Evolutionary conservation across 129 eudicot genomes (phyloP), one percentile per base, ranked within the genome.

Genomic region (Tagetes erecta): DNA sequence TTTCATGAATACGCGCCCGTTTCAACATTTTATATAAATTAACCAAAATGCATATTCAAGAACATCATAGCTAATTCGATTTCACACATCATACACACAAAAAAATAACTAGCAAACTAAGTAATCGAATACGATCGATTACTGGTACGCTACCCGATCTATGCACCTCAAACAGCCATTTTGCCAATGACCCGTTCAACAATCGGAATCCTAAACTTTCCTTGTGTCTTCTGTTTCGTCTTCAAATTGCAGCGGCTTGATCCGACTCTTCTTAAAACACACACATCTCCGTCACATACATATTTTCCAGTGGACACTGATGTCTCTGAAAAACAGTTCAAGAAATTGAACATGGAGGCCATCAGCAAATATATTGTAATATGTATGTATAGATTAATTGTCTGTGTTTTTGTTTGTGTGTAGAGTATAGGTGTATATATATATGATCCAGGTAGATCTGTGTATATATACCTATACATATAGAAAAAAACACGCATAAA

Each of bases 211-310:
- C 79, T 41, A 44, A 79, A 47, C 69, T 78, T 72, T 57, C 83
- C 63, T 35, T 72, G 78, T 53, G 72, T 75, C 60, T 79, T 74
- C 71, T 63, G 68, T 14, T 9, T 41, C 68, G 44, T 78, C 58
- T 78, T 72, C 62, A 5, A 55, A 70, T 46, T 71, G 65, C 52
- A 6, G 8, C 72, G 36, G 3, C 49, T 14, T 8, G 83, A 73
- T 73, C 37, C 55, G 3, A 8, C 27, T 72, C 67, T 73, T 55
- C 83, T 79, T 44, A 79, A 12, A 73, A 79, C 78, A 73, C 83
- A 79, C 9, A 73, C 83, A 79, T 73, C 83, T 67, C 83, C 79
- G 5, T 79, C 74, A 11, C 83, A 79, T 5, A 79, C 83, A 27
- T 44, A 73, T 67, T 79, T 79, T 36, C 70, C 68, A 58, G 70